phyloP scores from a whole-genome alignment of 257 asterid genomes.

The Jacaranda copaia region DNA sequence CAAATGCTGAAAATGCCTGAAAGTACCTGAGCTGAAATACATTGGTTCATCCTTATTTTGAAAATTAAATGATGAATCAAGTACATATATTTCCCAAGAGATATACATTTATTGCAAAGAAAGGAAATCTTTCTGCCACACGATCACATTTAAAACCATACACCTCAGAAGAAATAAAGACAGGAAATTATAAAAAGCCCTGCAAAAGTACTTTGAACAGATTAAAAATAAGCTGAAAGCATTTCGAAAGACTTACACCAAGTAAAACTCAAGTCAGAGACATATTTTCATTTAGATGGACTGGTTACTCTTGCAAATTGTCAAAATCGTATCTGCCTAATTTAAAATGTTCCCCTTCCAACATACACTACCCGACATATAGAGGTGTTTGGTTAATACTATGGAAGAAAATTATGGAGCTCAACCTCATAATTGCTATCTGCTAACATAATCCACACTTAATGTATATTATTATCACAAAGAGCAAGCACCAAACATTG shows the following conservation, averaged over 20 bases:
- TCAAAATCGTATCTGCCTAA: background rate
- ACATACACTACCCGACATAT: background rate
- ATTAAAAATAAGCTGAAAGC: background rate
- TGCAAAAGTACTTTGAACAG: background rate
- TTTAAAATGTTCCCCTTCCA: background rate
- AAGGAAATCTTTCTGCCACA: constrained; percentile 5
- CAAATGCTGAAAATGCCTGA: constrained; percentile 65
- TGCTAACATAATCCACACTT: constrained; percentile 14
- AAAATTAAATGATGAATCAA: constrained; percentile 32
- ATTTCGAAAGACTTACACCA: background rate
- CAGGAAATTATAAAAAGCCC: background rate
- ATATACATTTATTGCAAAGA: constrained; percentile 13
- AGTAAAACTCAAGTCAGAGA: constrained; percentile 1
- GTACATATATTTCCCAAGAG: constrained; percentile 5
- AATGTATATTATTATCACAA: constrained; percentile 17
- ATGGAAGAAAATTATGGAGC: constrained; percentile 25
- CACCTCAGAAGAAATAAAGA: background rate
- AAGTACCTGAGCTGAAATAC: constrained; percentile 62
- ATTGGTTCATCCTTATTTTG: constrained; percentile 33
- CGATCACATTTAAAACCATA: background rate
- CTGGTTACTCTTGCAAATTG: background rate
- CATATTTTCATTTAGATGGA: background rate
- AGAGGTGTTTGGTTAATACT: constrained; percentile 5
- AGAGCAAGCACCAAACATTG: background rate
- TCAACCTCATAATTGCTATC: constrained; percentile 14